Base-by-base conservation (phyloP, 768 basidiomycete genomes). In the Trametes villosa region DNA sequence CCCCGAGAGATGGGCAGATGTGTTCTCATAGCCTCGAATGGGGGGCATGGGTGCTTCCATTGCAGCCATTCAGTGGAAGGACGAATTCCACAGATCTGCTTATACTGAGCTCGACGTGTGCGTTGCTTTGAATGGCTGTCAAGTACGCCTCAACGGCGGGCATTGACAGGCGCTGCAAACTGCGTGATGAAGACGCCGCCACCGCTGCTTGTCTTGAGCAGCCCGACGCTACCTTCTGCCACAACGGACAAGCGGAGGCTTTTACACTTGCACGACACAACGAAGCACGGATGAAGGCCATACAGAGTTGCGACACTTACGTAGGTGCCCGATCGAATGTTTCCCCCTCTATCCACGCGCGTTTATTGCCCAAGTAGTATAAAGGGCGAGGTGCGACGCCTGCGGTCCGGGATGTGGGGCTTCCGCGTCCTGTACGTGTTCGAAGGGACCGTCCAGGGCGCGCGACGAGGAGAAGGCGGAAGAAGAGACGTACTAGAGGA, bases 261-360 rank as follows among this genome's bases (percentile, higher is more conserved):
- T 36, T 27, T 33, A 26, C 31, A 13, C 31, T 17, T 40, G 46
- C 36, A 15, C 15, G 36, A 38, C 13, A 38, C 24, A 34, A n/a
- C 50, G 45, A 47, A 29, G 17, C n/a, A 57, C 47, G 44, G 18
- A 22, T 36, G 27, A 46, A 38, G 22, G 51, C 13, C 45, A 47
- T 36, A 40, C 22, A 54, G n/a, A 27, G 53, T 12, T 55, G 53
- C 53, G 48, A 47, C 52, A 61, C 60, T 61, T 53, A 61, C 60
- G 53, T 61, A 59, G 58, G 12, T 18, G 20, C 40, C 50, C 57
- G 50, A 58, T 58, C 49, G 48, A 58, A 50, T 51, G 42, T 52
- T 27, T 24, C 40, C 38, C n/a, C 40, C 42, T 42, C 49, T 52
- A 44, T 59, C 57, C 51, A 53, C 58, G 50, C 45, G 58, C 58